Evolutionary conservation across 371 early-diverging fungal genomes (phyloP), one percentile per base, ranked within the genome.

Genomic region (Mortierella sp.): DNA sequence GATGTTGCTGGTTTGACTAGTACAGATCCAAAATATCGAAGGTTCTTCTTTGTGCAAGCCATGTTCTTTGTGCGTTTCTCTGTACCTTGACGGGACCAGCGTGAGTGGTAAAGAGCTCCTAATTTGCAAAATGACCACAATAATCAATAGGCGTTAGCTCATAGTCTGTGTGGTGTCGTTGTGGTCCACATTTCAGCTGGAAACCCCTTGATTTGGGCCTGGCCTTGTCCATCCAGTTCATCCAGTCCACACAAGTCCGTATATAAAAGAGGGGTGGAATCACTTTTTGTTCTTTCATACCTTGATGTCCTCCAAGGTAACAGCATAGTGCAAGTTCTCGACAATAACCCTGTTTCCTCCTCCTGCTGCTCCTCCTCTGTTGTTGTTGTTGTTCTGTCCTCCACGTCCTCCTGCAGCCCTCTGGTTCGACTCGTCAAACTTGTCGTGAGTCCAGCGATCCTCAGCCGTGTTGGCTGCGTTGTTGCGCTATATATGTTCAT

Each of bases 281-380:
- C 16, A n/a, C 27, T 4, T 32, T 6, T 41, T 41, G 41, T 41
- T 6, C 27, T 54, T 54, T 83, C 89, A 86, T 90, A 94, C 94
- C 80, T 93, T 90, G 79, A 94, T 91, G 88, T 94, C 94, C 70
- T 91, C 91, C 87, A 93, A 90, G 56, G 93, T 91, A 14, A 94
- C 94, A 75, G 92, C 92, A 79, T 92, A 92, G 75, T 93, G 92
- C 77, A 94, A 72, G 83, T 94, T 94, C 79, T 92, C 87, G 21
- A 94, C 93, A 12, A 88, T 79, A 16, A 89, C 75, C 83, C 79
- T 85, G 24, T 77, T 24, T 56, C 82, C 82, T 49, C 68, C 75
- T 24, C 70, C 72, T 7, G 35, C 58, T 27, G 72, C 44, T 41
- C 70, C 76, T 14, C 74, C 38, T 3, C 77, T 65, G 32, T 38